These are phyloP conservation scores for Postia placenta DNA, from an alignment of 768 basidiomycete species.

Conservation along the genomic window DNA sequence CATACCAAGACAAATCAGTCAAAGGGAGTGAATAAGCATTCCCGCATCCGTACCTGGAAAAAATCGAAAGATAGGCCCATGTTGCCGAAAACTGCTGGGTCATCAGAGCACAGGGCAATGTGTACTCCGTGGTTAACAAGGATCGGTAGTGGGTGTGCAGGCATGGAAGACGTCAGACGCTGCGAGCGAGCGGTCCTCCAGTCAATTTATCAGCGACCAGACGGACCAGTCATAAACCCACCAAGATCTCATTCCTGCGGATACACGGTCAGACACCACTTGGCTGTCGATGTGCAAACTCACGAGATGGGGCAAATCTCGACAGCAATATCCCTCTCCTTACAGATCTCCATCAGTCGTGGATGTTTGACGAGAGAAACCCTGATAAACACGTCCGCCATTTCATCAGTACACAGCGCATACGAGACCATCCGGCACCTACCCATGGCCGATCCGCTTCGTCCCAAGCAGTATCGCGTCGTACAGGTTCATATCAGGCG, in stretches of 20 bases:
- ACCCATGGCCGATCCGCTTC: conserved; percentile 82
- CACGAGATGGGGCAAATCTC: conserved; percentile 83
- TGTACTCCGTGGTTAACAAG: conserved; percentile 68
- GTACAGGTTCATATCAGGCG: conserved; percentile 66
- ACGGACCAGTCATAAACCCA: conserved; percentile 18
- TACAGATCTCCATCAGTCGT: conserved; percentile 60
- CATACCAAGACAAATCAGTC: not conserved
- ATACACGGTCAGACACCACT: conserved; percentile 2
- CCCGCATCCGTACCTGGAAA: conserved; percentile 52
- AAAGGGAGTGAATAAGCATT: conserved; percentile 13
- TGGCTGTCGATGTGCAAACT: conserved; percentile 24
- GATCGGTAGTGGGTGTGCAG: conserved; percentile 70
- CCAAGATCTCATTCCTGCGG: conserved; percentile 67
- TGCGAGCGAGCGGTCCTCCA: conserved; percentile 17
- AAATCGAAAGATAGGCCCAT: conserved; percentile 77
- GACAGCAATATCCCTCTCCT: conserved; percentile 54
- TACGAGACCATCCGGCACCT: conserved; percentile 3
- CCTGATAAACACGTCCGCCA: conserved; percentile 25
- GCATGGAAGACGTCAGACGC: conserved; percentile 76
- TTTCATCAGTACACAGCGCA: not conserved
- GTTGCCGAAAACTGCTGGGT: conserved; percentile 72
- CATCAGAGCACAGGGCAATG: conserved; percentile 67
- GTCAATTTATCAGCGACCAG: not conserved
- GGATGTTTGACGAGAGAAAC: conserved; percentile 78
- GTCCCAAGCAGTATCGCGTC: conserved; percentile 77